These are phyloP conservation scores for Pinus tabuliformis DNA, from an alignment of 75 land plant genomes.

Conservation along the genomic window DNA sequence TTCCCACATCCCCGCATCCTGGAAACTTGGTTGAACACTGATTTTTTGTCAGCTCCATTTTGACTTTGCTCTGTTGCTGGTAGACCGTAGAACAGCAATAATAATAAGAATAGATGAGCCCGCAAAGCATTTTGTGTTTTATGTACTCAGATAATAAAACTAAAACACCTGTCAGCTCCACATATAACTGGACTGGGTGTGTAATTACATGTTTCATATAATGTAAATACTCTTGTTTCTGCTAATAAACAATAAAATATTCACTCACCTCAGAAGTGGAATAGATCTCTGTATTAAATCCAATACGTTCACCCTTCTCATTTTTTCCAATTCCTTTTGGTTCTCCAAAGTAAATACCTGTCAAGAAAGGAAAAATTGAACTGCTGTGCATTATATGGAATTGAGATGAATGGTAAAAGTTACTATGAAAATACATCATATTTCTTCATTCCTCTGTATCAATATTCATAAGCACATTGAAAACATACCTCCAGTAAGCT, in stretches of 20 bases:
- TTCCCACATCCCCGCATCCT: too few species aligned
- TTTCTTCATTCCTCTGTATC: background rate
- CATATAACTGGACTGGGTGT: too few species aligned
- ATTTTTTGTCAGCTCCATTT: too few species aligned
- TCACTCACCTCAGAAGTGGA: slow-evolving; percentile 71
- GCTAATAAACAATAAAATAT: background rate
- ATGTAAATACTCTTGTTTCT: background rate
- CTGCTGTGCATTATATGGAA: background rate
- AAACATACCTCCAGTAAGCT: slow-evolving; percentile 90
- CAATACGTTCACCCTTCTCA: slow-evolving; percentile 79
- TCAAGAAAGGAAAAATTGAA: background rate
- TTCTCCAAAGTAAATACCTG: slow-evolving; percentile 93
- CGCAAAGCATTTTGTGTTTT: too few species aligned
- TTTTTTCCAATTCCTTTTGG: slow-evolving; percentile 84
- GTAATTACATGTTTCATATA: too few species aligned
- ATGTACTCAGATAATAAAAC: too few species aligned
- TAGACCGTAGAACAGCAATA: too few species aligned
- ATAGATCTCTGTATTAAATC: slow-evolving; percentile 93
- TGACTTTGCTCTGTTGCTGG: too few species aligned
- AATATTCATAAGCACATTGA: background rate
- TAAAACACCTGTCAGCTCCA: too few species aligned
- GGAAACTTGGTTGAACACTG: too few species aligned
- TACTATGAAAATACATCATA: background rate
- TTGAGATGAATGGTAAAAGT: background rate
- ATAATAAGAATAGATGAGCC: too few species aligned